Evolutionary conservation across 2,329 filamentous ascomycete genomes (phyloP), one percentile per base, ranked within the genome.

Genomic region (Magnaporthiopsis incrustans): DNA sequence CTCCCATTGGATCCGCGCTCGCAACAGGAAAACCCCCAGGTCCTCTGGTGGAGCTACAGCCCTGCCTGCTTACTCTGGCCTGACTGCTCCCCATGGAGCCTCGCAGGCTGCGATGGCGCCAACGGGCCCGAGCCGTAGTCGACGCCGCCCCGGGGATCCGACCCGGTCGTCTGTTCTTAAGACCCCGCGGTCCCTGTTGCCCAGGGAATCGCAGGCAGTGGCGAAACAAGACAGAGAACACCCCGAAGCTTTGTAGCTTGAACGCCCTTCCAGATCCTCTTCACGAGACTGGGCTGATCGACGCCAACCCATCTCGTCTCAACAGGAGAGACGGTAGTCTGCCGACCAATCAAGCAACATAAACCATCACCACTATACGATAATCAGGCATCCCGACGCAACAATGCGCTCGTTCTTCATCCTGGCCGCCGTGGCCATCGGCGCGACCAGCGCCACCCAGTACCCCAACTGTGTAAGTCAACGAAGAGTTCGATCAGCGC

Each of bases 381-480:
- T n/a, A 53, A 53, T 53, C 44, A 2, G 11, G 8, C 22, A n/a
- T n/a, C n/a, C 18, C 44, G 22, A 53, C 44, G n/a, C 22, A 53
- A 25, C 6, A 25, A 53, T 53, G 44, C 44, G 44, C n/a, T 53
- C 18, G 1, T 25, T 53, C n/a, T 53, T 53, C 22, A 22, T 53
- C 44, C 22, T 53, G 44, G 44, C 44, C 44, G 22, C 44, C 22
- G 44, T 53, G 44, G 44, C 44, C n/a, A 53, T 53, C 44, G 44
- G 44, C 44, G 44, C 44, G 7, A 53, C 44, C 22, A 53, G 44
- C 44, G 44, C 44, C 44, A 53, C 44, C 44, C 44, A 53, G 44
- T 60, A 60, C 22, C 58, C 58, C 22, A n/a, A 32, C 58, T 60
- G 58, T 35, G 58, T 60, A 35, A 60, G 58, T 60, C 27, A 8